Base-by-base conservation (phyloP, 352 stramenopile species). In the Phytophthora europaea region DNA sequence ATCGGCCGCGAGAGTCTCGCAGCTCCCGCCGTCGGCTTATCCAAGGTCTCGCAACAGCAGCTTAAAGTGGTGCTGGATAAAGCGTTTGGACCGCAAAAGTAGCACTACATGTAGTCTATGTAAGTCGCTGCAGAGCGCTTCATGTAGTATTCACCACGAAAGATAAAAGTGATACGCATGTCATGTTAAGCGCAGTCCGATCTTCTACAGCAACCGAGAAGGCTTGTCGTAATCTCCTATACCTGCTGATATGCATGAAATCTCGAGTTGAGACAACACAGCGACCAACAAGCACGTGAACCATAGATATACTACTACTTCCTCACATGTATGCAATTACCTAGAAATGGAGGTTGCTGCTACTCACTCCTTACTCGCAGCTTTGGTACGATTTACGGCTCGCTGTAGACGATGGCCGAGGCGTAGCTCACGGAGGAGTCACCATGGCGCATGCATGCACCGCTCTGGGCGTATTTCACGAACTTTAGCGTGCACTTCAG, bases 351-450 rank as follows among this genome's bases (percentile, higher is more conserved):
- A 48, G n/a, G 52, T 15, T 61, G 15, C 22, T 51, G 47, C 43
- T 56, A 50, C 23, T 20, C 54, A 38, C 33, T 66, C 23, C 47
- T 53, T 16, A 28, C 52, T 57, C 10, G 20, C 18, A 47, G 47
- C 36, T 36, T 26, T 54, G 50, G 36, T 67, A 62, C 51, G 18
- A 22, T 22, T 81, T 66, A 88, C 43, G 81, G 76, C 47, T 82
- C 80, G 58, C 81, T 78, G 76, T 93, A 94, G 48, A 97, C 84
- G 36, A 99, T 91, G 33, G 96, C 97, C 47, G 93, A 98, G 36
- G 96, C 97, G 80, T 99, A 99, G 76, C 94, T 99, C 53, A 99
- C 97, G 66, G 93, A 98, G 28, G 83, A 97, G 72, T 99, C 96
- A 18, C 83, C 79, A 59, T 88, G 87, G 28, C 85, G 88, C 78